Evolutionary conservation across 768 basidiomycete genomes (phyloP).

Genomic region (Panaeolus cyanescens): DNA sequence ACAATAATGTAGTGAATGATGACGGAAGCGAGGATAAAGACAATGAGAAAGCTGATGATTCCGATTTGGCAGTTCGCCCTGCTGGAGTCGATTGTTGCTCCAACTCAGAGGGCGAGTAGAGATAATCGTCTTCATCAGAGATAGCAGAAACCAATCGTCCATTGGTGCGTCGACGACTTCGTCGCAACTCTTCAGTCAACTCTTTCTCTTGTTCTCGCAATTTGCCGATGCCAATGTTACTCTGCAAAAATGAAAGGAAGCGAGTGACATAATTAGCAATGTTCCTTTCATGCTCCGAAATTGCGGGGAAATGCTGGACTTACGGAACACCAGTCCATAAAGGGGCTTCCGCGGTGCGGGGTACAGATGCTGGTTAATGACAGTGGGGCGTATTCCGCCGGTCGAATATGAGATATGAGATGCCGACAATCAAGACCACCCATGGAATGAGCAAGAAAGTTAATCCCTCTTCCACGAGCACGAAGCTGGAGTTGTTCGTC

Average conservation of each 20-base stretch:
- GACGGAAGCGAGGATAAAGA: conserved; percentile 72
- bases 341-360: conserved; percentile 94
- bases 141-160: conserved; percentile 5
- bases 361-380: conserved; percentile 90
- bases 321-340: conserved; percentile 99
- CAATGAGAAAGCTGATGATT: conserved; percentile 32
- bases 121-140: conserved; percentile 10
- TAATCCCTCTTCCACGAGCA: conserved; percentile 78
- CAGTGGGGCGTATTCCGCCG: conserved; percentile 79
- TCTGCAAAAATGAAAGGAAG: conserved; percentile 42
- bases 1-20: conserved; percentile 83
- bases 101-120: neutral
- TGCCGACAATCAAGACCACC: conserved; percentile 95
- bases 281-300: neutral
- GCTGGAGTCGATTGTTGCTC: no score
- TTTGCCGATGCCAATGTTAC: conserved; percentile 90
- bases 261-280: neutral
- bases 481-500: conserved; percentile 69
- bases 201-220: conserved; percentile 42
- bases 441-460: conserved; percentile 97
- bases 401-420: conserved; percentile 84
- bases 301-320: conserved; percentile 27
- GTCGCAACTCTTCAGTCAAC: conserved; percentile 16
- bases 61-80: conserved; percentile 22
- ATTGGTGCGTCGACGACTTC: conserved; percentile 9